Conservation (phyloP, 2,329 filamentous ascomycete species). For the Fusarium torreyae region DNA sequence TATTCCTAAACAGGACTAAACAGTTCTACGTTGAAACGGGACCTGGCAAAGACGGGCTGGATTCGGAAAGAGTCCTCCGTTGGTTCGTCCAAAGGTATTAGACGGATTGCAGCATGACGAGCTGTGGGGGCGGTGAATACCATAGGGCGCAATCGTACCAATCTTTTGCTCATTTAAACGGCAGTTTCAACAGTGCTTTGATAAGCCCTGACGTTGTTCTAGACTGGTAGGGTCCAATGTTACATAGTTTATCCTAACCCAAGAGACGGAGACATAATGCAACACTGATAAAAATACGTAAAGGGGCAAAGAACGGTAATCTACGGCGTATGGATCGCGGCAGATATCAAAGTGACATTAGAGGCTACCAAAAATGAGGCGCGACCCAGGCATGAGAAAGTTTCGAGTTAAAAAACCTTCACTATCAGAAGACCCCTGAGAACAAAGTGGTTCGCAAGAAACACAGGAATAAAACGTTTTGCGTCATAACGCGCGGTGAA, state of each 20-base stretch:
- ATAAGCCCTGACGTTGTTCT: background rate
- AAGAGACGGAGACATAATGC: background rate
- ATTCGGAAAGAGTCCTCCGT: background rate
- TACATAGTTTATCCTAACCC: background rate
- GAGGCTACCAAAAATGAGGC: background rate
- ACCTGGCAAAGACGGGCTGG: background rate
- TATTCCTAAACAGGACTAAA: background rate
- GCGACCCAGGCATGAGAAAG: background rate
- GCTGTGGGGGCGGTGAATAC: background rate
- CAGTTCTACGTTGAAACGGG: conserved; percentile 7
- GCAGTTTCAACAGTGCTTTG: no score
- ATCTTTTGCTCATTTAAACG: background rate
- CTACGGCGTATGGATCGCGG: conserved; percentile 16
- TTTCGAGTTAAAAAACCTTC: background rate
- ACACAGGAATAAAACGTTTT: background rate
- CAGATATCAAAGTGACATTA: background rate
- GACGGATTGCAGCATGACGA: background rate
- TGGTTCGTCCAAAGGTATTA: background rate
- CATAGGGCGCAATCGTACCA: background rate
- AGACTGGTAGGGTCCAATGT: background rate
- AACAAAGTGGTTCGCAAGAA: background rate
- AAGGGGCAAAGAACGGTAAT: background rate
- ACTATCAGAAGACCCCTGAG: background rate
- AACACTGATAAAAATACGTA: background rate
- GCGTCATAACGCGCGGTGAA: background rate